Evolutionary conservation across 352 stramenopile species (phyloP).

Genomic region (Hyphochytrium catenoides): DNA sequence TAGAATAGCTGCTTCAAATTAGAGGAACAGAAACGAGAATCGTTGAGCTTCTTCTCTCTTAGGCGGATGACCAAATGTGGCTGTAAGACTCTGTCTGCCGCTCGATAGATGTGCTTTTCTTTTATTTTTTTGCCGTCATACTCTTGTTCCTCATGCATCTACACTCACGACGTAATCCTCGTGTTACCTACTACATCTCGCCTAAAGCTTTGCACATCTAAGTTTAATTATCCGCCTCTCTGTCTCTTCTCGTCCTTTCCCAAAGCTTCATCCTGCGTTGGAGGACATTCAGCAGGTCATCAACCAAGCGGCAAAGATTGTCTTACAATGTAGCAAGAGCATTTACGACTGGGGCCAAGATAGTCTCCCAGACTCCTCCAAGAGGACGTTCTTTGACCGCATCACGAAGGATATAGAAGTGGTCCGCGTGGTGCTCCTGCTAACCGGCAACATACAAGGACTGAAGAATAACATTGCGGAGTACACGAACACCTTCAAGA

Average conservation of each 20-base stretch:
- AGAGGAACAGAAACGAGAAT: no score
- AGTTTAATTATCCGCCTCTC: no score
- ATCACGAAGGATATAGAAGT: constrained; percentile 98
- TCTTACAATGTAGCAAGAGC: constrained; percentile 89
- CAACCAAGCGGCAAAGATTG: constrained; percentile 85
- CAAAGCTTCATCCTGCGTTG: constrained; percentile 78
- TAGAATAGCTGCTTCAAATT: no score
- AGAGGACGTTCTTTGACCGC: constrained; percentile 84
- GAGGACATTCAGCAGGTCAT: constrained; percentile 95
- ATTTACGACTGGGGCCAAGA: constrained; percentile 79
- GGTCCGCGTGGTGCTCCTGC: constrained; percentile 81
- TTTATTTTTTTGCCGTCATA: no score
- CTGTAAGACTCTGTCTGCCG: no score
- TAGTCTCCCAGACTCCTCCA: constrained; percentile 22
- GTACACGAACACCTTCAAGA: constrained; percentile 81
- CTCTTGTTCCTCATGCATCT: no score
- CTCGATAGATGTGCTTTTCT: no score
- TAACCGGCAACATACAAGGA: constrained; percentile 90
- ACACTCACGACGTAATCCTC: no score
- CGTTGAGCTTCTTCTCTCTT: no score
- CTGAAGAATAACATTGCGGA: constrained; percentile 90
- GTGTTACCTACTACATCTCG: no score
- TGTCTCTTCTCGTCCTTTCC: constrained; percentile 20
- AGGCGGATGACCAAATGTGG: no score
- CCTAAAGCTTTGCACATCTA: no score